These are phyloP conservation scores for Xylaria sp. DNA, from an alignment of 495 filamentous ascomycete species.

Conservation along the genomic window DNA sequence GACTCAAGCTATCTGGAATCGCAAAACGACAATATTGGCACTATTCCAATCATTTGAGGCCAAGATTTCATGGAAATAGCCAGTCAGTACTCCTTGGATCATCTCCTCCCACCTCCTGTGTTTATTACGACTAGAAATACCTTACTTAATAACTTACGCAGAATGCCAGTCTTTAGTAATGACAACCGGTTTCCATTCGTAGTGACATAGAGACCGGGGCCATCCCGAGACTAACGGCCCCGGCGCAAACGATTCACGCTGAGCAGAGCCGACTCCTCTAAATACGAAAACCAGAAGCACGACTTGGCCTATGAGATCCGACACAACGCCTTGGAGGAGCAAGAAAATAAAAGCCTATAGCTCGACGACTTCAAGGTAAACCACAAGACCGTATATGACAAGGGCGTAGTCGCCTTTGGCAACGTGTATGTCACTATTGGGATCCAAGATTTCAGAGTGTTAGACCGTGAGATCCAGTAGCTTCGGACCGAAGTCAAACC, in stretches of 20 bases:
- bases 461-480: conserved; percentile 10
- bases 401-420: not conserved
- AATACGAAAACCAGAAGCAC: not conserved
- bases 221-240: not conserved
- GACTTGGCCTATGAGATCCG: not conserved
- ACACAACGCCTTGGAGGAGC: not conserved
- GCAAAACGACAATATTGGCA: conserved; percentile 8
- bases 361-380: conserved; percentile 4
- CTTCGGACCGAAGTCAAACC: not conserved
- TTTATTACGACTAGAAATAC: not conserved
- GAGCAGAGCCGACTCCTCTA: not conserved
- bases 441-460: not conserved
- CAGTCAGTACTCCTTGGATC: not conserved
- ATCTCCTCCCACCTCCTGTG: not conserved
- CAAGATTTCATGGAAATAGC: conserved; percentile 9
- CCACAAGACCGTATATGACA: not conserved
- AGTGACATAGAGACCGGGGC: not conserved
- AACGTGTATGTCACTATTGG: conserved; percentile 1
- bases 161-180: conserved; percentile 7
- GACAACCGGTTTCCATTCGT: conserved; percentile 8
- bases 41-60: not conserved
- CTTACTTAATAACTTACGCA: not conserved
- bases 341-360: not conserved
- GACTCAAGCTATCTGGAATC: conserved; percentile 11
- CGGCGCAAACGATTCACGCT: not conserved